phyloP scores from a whole-genome alignment of 257 asterid genomes.

The Datura wrightii region DNA sequence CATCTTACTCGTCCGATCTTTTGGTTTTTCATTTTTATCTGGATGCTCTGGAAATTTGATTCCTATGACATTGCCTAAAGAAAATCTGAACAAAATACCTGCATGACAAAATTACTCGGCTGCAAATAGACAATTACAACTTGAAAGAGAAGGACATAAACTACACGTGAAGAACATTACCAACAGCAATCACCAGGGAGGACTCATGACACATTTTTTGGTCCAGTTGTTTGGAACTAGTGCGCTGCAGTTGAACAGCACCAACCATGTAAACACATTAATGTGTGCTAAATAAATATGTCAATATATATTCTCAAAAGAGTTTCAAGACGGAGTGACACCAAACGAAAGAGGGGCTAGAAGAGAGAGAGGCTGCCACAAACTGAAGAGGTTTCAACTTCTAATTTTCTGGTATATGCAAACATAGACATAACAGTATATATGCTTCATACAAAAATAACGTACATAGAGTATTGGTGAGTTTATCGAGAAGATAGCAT shows the following conservation, averaged over 20 bases:
- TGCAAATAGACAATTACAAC: not conserved
- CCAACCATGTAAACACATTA: constrained; percentile 29
- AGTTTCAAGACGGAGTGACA: not conserved
- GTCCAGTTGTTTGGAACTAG: constrained; percentile 92
- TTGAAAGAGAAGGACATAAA: not conserved
- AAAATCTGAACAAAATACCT: constrained; percentile 29
- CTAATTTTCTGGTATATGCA: constrained; percentile 27
- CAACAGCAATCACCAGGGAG: constrained; percentile 95
- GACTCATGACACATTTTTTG: constrained; percentile 94
- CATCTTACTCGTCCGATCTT: constrained; percentile 73
- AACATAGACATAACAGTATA: not conserved
- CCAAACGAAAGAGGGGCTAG: not conserved
- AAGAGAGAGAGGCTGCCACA: not conserved
- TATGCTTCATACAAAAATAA: not conserved
- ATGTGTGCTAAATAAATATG: not conserved
- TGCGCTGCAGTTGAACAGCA: constrained; percentile 40
- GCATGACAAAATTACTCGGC: not conserved
- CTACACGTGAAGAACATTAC: constrained; percentile 45
- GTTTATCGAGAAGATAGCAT: not conserved
- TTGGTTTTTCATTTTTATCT: constrained; percentile 79
- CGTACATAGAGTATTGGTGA: not conserved
- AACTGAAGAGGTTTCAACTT: constrained; percentile 20
- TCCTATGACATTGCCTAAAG: constrained; percentile 51
- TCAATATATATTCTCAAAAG: constrained; percentile 19
- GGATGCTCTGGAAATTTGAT: constrained; percentile 93